These are phyloP conservation scores for Macadamia tetraphylla DNA, from an alignment of 164 flowering plant genomes.

Conservation along the genomic window DNA sequence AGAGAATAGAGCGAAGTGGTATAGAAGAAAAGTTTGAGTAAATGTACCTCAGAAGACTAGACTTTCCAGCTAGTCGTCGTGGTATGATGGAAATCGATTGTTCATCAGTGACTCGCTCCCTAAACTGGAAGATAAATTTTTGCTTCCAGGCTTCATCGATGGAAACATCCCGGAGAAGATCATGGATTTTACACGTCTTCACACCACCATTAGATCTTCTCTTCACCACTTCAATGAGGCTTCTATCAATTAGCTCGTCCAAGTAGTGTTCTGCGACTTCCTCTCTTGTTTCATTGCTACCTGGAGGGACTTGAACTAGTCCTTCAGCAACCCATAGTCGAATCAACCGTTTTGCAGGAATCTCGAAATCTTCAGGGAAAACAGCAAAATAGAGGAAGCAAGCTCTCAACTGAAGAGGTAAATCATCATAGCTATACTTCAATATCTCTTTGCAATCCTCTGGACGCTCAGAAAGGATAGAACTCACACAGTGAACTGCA, in stretches of 20 bases:
- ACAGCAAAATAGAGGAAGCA: slow-evolving; percentile 24
- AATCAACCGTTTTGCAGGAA: slow-evolving; percentile 19
- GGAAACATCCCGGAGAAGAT: slow-evolving; percentile 32
- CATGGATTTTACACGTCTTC: slow-evolving; percentile 38
- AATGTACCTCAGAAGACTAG: too few species aligned
- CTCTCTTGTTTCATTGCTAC: slow-evolving; percentile 6
- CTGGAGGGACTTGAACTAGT: not conserved
- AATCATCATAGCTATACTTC: slow-evolving; percentile 3
- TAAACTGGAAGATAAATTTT: slow-evolving; percentile 1
- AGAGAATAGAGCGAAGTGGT: too few species aligned
- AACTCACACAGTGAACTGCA: not conserved
- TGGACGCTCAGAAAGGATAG: not conserved
- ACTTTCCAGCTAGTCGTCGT: too few species aligned
- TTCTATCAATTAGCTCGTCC: slow-evolving; percentile 10
- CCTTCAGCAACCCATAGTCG: slow-evolving; percentile 34
- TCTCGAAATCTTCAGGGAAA: slow-evolving; percentile 21
- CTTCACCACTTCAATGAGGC: slow-evolving; percentile 18
- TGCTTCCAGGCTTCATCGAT: not conserved
- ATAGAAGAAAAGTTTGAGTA: too few species aligned
- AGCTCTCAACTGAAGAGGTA: slow-evolving; percentile 16
- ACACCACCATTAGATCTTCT: slow-evolving; percentile 24
- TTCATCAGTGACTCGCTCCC: not conserved
- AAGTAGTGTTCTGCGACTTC: slow-evolving; percentile 17
- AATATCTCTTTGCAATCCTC: not conserved
- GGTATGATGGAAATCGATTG: too few species aligned